These are phyloP conservation scores for Phytopythium montanum DNA, from an alignment of 352 stramenopile species.

Conservation along the genomic window DNA sequence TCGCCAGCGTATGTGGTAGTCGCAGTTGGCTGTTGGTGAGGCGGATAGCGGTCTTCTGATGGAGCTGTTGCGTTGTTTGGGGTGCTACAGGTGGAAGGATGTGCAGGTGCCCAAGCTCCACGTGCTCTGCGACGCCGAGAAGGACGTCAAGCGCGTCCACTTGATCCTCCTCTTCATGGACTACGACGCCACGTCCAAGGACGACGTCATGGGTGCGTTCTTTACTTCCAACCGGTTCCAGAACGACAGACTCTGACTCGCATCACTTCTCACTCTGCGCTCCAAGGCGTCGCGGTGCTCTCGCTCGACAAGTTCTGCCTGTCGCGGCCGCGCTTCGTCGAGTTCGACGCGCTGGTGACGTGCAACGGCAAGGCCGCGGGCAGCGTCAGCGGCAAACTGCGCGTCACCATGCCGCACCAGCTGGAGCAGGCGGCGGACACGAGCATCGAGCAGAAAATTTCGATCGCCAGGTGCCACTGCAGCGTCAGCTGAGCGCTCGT, in stretches of 20 bases:
- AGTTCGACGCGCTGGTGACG: conserved; percentile 48
- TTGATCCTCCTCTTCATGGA: conserved; percentile 78
- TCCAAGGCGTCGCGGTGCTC: conserved; percentile 53
- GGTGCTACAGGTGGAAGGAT: conserved; percentile 41
- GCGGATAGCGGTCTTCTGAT: not conserved
- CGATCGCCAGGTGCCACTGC: conserved; percentile 52
- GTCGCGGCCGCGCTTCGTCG: conserved; percentile 35
- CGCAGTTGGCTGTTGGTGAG: not conserved
- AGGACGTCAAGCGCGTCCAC: conserved; percentile 58
- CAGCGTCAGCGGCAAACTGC: conserved; percentile 44
- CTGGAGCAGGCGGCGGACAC: conserved; percentile 13
- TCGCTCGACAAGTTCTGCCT: conserved; percentile 55
- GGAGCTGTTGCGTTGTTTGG: too few species aligned
- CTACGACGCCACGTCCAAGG: conserved; percentile 69
- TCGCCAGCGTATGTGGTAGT: conserved; percentile 42
- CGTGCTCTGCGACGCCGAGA: conserved; percentile 43
- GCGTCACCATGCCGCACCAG: conserved; percentile 58
- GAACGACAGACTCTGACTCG: not conserved
- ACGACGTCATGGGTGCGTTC: conserved; percentile 61
- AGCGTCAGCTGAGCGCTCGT: conserved; percentile 29
- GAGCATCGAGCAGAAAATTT: conserved; percentile 19
- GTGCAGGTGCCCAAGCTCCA: conserved; percentile 64
- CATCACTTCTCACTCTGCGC: not conserved
- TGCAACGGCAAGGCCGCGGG: conserved; percentile 57
- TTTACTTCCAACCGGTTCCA: not conserved